Conservation (phyloP, 257 asterid genomes). For the Schizonepeta tenuifolia region DNA sequence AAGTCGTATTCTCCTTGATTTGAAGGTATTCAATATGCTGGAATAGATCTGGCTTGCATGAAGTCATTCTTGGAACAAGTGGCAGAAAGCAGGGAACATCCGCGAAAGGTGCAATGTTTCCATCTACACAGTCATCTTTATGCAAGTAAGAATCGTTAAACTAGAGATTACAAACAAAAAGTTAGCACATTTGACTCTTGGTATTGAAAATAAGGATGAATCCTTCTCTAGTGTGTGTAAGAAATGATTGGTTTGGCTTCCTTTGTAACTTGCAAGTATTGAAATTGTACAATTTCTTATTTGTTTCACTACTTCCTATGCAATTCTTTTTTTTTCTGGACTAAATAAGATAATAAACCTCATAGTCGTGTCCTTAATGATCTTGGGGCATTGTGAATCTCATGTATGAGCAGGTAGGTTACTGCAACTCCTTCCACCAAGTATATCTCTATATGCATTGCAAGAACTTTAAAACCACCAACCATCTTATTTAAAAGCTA, state of each 20-base stretch:
- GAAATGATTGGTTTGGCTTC: slow-evolving; percentile 16
- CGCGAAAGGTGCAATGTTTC: slow-evolving; percentile 79
- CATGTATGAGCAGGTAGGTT: not conserved
- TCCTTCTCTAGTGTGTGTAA: slow-evolving; percentile 1
- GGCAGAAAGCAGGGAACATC: slow-evolving; percentile 99
- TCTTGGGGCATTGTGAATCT: not conserved
- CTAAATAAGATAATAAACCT: not conserved
- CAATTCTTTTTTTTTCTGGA: slow-evolving; percentile 15
- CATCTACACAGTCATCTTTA: slow-evolving; percentile 80
- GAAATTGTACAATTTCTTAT: not conserved
- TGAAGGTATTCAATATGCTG: slow-evolving; percentile 92
- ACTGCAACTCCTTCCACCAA: not conserved
- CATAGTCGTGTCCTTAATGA: not conserved
- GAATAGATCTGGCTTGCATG: slow-evolving; percentile 78
- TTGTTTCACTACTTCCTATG: slow-evolving; percentile 3
- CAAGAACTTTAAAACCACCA: not conserved
- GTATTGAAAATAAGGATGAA: not conserved
- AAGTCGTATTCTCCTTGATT: slow-evolving; percentile 23
- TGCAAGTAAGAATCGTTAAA: slow-evolving; percentile 70
- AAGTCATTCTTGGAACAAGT: slow-evolving; percentile 93
- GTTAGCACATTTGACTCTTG: not conserved
- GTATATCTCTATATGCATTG: not conserved
- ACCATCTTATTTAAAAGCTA: not conserved
- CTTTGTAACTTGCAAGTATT: slow-evolving; percentile 12
- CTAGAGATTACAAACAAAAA: slow-evolving; percentile 16